phyloP scores from a whole-genome alignment of 495 filamentous ascomycete genomes.

The Talaromyces wortmannii region DNA sequence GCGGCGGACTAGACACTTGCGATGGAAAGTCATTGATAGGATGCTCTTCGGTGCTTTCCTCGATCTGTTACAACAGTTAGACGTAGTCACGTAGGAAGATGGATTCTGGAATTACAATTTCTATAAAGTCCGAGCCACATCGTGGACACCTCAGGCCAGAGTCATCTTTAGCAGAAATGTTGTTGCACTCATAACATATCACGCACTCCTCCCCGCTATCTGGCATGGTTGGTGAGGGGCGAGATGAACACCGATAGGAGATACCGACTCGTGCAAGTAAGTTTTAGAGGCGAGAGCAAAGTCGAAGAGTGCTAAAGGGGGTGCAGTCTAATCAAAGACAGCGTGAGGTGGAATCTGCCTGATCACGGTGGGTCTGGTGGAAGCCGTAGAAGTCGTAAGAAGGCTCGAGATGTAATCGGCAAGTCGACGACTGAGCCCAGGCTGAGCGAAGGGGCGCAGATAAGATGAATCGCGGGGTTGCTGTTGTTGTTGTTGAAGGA shows the following conservation, averaged over 20 bases:
- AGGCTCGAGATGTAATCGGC: no score
- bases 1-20: background rate
- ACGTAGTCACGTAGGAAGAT: slow-evolving; percentile 25
- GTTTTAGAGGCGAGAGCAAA: no score
- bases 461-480: no score
- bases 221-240: slow-evolving; percentile 18
- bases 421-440: no score
- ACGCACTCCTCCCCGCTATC: slow-evolving; percentile 53
- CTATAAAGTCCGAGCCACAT: slow-evolving; percentile 71
- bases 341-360: no score
- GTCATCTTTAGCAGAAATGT: slow-evolving; percentile 72
- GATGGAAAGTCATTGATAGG: background rate
- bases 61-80: slow-evolving; percentile 17
- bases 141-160: slow-evolving; percentile 64
- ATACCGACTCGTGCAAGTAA: no score
- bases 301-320: no score
- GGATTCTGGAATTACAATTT: slow-evolving; percentile 51
- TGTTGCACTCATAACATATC: slow-evolving; percentile 71
- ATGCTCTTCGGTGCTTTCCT: slow-evolving; percentile 10
- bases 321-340: no score
- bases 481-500: no score
- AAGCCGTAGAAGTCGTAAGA: no score
- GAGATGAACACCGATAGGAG: background rate
- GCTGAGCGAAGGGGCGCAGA: no score
- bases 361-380: no score